Conservation (phyloP, 345 rosid species). For the Alliaria petiolata region DNA sequence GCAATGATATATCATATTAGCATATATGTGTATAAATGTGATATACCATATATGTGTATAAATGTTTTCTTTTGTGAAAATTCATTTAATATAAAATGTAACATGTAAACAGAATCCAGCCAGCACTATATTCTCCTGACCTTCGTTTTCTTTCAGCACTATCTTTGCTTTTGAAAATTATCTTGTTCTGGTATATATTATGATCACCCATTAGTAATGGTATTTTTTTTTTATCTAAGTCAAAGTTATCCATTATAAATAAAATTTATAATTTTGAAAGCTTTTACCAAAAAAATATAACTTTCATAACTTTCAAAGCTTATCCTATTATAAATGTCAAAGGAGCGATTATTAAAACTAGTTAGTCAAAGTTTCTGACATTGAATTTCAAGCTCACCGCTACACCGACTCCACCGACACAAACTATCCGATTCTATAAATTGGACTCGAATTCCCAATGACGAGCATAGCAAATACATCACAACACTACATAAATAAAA, state of each 20-base stretch:
- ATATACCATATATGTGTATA: no score
- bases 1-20: no score
- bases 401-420: conserved; percentile 10
- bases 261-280: background rate
- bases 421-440: conserved; percentile 10
- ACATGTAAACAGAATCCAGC: no score
- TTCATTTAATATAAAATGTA: no score
- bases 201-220: no score
- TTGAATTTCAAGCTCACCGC: background rate
- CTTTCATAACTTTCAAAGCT: background rate
- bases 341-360: background rate
- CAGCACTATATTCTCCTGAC: no score
- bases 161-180: no score
- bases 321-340: background rate
- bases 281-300: background rate
- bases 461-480: conserved; percentile 1
- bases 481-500: background rate
- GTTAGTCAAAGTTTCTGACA: background rate
- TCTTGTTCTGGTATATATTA: background rate
- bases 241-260: background rate
- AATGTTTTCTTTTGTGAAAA: background rate
- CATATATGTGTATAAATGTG: no score
- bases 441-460: background rate
- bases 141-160: no score
- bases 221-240: no score